Evolutionary conservation across 345 rosid genomes (phyloP).

Genomic region (Aquilaria yunnanensis): DNA sequence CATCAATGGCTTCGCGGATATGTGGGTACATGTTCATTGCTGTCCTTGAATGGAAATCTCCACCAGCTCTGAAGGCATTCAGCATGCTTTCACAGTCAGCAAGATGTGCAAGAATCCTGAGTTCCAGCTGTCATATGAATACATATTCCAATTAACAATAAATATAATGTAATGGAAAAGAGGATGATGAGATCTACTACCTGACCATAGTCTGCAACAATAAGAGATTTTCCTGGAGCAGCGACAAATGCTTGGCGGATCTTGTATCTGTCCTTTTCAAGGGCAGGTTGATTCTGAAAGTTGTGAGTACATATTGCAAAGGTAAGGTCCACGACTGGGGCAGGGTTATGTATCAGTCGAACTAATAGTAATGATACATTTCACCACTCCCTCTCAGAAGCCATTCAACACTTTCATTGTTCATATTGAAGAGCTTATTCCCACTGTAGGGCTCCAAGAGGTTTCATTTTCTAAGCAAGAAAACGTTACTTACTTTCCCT

Average conservation of each 20-base stretch:
- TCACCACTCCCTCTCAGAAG: background rate
- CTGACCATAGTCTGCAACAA: conserved; percentile 99
- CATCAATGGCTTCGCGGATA: conserved; percentile 75
- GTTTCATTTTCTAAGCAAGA: too few relatives aligned
- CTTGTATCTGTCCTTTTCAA: conserved; percentile 98
- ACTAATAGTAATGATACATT: background rate
- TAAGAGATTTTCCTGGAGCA: conserved; percentile 86
- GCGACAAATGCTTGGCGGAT: conserved; percentile 95
- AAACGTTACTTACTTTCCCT: too few relatives aligned
- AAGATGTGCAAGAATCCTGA: conserved; percentile 95
- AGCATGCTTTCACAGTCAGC: conserved; percentile 90
- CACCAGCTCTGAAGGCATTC: conserved; percentile 96
- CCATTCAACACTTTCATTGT: background rate
- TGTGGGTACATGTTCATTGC: conserved; percentile 98
- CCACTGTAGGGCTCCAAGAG: too few relatives aligned
- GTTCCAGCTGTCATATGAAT: conserved; percentile 68
- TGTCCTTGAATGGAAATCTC: conserved; percentile 97
- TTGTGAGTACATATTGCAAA: background rate
- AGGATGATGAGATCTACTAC: conserved; percentile 33
- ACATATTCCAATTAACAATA: conserved; percentile 20
- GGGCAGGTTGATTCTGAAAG: conserved; percentile 89
- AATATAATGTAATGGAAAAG: conserved; percentile 1
- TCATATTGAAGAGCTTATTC: too few relatives aligned
- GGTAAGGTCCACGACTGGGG: background rate
- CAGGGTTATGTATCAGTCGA: background rate